These are phyloP conservation scores for Punica granatum DNA, from an alignment of 345 rosid species.

Conservation along the genomic window DNA sequence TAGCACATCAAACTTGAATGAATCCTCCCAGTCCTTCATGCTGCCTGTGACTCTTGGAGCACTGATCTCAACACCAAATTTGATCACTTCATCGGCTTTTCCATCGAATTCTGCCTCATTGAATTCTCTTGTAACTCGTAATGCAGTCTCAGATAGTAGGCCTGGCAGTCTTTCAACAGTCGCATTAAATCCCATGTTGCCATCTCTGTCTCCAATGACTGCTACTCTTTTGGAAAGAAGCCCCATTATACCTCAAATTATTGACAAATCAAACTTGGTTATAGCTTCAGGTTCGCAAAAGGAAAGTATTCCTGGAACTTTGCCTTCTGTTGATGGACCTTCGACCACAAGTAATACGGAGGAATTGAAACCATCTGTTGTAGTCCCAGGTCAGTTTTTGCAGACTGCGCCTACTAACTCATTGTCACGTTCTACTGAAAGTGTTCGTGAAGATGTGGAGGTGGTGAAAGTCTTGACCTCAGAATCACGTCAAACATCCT, in stretches of 20 bases:
- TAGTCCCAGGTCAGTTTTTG: neutral
- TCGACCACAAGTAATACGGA: neutral
- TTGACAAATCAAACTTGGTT: neutral
- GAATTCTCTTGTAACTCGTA: neutral
- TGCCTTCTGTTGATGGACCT: neutral
- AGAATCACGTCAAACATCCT: neutral
- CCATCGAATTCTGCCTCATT: neutral
- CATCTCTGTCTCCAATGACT: neutral
- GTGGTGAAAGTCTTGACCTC: neutral
- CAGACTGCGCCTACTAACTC: neutral
- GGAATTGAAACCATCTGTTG: neutral
- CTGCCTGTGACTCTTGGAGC: neutral
- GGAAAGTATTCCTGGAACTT: no score
- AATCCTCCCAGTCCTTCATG: neutral
- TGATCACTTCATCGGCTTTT: neutral
- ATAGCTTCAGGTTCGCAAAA: neutral
- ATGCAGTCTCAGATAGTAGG: neutral
- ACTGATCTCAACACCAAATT: neutral
- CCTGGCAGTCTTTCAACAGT: neutral
- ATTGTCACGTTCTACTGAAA: neutral
- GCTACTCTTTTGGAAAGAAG: neutral
- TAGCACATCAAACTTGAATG: neutral
- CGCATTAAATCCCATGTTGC: neutral
- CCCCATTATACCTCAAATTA: neutral
- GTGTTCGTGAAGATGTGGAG: neutral